A percentile compares a stretch with the other conserved stretches of the same genome.
Evolutionary conservation across 345 rosid species (phyloP).

Genomic region (Populus pruinosa): DNA sequence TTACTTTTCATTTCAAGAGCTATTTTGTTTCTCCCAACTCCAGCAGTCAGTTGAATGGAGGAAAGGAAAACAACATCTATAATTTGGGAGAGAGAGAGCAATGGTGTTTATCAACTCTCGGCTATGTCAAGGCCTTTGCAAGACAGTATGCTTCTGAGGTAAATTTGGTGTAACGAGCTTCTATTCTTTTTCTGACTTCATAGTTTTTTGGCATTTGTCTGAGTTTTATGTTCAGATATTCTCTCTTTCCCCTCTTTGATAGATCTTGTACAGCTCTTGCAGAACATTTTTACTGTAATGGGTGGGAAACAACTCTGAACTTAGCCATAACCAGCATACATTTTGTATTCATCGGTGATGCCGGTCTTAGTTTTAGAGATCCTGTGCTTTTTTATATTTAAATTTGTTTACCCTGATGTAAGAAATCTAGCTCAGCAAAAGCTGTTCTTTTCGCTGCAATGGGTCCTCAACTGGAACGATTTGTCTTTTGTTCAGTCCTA

Average conservation of each 20-base stretch:
- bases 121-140: conserved; percentile 80
- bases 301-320: background rate
- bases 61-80: conserved; percentile 25
- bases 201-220: background rate
- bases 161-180: conserved; percentile 2
- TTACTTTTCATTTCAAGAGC: background rate
- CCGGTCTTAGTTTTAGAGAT: background rate
- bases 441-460: background rate
- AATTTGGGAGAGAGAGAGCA: conserved; percentile 77
- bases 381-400: background rate
- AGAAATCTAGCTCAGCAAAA: background rate
- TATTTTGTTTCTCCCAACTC: conserved; percentile 1
- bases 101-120: conserved; percentile 91
- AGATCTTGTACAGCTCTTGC: too few relatives aligned
- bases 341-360: background rate
- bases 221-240: too few relatives aligned
- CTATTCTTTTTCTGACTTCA: background rate
- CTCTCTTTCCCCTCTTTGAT: too few relatives aligned
- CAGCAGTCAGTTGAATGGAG: conserved; percentile 54
- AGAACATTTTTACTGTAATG: too few relatives aligned
- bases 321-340: background rate
- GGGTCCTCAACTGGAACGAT: background rate
- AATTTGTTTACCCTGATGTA: background rate
- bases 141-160: conserved; percentile 96
- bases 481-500: background rate